Evolutionary conservation across 805 yeast genomes (phyloP), one percentile per base, ranked within the genome.

Genomic region (Brettanomyces anomalus): DNA sequence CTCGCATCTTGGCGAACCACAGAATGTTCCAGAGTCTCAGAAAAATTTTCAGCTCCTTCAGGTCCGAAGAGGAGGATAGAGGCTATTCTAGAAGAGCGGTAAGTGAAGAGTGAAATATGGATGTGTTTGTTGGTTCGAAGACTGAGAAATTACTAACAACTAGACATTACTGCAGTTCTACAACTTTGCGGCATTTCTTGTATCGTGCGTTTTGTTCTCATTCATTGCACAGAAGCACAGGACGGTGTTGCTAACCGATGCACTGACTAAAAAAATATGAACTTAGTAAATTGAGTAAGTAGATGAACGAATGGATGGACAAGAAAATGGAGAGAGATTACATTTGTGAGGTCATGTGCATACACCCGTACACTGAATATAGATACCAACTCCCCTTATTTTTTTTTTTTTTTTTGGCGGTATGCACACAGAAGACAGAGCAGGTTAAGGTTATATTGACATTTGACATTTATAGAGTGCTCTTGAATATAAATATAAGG

Each of bases 61-160:
- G 96, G 16, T 76, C 93, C 2, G 95, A 85, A 48, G 94, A 86
- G 51, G 95, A 86, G 52, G 95, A 87, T 58, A 66, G 89, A 40
- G 65, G 70, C 41, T 81, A 77, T 52, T 84, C 95, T 0, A 66
- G 96, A 39, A 70, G 74, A 48, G 95, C 95, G 1, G 73, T 69
- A 61, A 39, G 73, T 58, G 11, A 18, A 18, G 10, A 11, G 28
- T 24, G 28, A 24, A 24, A 24, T 24, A 7, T n/a, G n/a, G n/a
- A n/a, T 24, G 10, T 24, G 28, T 11, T 24, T 24, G 10, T 24
- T 24, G 28, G 28, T 7, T 24, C n/a, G n/a, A 10, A 21, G 30
- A 35, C 26, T 19, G 44, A 37, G 5, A n/a, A 16, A 43, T 10
- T 18, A 37, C 14, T 24, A 21, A 35, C 38, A 20, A 20, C 47